Conservation (phyloP, 148 eudicot genomes). For the Fagopyrum homotropicum region DNA sequence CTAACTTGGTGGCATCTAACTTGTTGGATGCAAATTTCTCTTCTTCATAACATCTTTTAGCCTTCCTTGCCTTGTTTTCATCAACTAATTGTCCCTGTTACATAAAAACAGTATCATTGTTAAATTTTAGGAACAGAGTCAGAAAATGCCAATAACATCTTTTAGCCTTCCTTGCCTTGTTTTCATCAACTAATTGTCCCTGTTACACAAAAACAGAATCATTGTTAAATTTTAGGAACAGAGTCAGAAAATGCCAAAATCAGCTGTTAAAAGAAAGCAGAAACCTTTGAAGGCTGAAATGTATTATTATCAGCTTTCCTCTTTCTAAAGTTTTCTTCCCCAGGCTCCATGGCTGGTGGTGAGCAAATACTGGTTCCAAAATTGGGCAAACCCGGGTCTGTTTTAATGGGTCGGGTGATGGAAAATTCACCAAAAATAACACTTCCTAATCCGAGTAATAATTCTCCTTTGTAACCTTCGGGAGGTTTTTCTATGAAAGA, state of each 20-base stretch:
- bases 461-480: background rate
- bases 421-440: constrained; percentile 12
- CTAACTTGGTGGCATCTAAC: background rate
- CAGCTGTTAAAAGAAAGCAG: background rate
- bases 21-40: constrained; percentile 49
- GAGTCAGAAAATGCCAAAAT: no score
- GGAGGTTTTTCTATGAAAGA: constrained; percentile 12
- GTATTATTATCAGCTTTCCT: constrained; percentile 58
- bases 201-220: background rate
- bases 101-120: background rate
- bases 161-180: constrained; percentile 44
- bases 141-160: constrained; percentile 15
- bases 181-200: constrained; percentile 35
- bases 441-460: background rate
- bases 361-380: constrained; percentile 44
- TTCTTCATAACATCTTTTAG: constrained; percentile 32
- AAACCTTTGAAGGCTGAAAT: constrained; percentile 37
- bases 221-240: no score
- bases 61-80: constrained; percentile 35
- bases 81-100: constrained; percentile 39
- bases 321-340: constrained; percentile 52
- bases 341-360: constrained; percentile 25
- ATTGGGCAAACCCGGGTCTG: constrained; percentile 35
- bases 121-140: background rate
- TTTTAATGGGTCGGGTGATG: constrained; percentile 35